Base-by-base conservation (phyloP, 495 filamentous ascomycete species). In the Hypoxylon subgilvum region DNA sequence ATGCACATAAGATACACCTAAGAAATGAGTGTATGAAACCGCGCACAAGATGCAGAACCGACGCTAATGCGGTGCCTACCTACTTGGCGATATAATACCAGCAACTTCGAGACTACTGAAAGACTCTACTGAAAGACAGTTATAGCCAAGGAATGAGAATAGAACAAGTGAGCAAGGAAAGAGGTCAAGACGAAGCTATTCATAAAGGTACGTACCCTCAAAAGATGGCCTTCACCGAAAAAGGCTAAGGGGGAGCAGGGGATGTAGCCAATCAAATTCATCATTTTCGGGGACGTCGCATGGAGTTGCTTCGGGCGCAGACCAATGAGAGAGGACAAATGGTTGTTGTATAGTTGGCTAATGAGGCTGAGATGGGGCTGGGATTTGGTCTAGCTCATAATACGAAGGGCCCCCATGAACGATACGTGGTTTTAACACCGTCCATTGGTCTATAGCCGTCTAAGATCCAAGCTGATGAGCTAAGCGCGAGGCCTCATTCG, bases 281-380 rank as follows among this genome's bases (percentile, higher is more conserved):
- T 8, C 23, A 27, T 4, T 27, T 27, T n/a, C n/a, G 23, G 8
- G 23, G 8, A 27, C 4, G 3, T 27, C 3, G 8, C 23, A 8
- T 27, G 23, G 23, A 27, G 4, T 8, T 3, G 8, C 4, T 8
- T 8, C 23, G 23, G 4, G 23, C 23, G 8, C 23, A 4, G 22
- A 3, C 39, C 39, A 42, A 42, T 42, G 2, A 42, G 10, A 42
- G 1, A 6, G 2, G 4, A n/a, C 1, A 16, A 13, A 14, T 10
- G 27, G 3, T 14, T 17, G 14, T 16, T 32, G 21, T 30, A 35
- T 23, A 9, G 12, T 12, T 35, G 14, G 18, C 30, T 47, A 35
- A 49, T 57, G 61, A 63, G 59, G 59, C 59, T 63, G 59, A 63
- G 45, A 52, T 32, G 16, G 61, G 50, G 61, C 39, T 35, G 50